Conservation (phyloP, 257 asterid genomes). For the Leptodermis oblonga region DNA sequence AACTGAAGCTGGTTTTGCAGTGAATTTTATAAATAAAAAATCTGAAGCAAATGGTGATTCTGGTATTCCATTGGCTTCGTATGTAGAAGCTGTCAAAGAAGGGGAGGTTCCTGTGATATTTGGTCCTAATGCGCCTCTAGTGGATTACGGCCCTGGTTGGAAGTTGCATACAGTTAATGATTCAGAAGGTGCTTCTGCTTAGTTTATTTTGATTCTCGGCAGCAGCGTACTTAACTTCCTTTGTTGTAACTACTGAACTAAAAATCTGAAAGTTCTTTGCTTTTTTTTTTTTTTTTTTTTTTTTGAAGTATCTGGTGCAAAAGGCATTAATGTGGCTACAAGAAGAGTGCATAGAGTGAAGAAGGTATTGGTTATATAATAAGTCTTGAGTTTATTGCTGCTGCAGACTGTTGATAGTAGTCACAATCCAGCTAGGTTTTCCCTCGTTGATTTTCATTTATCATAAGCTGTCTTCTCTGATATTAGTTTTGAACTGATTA, state of each 20-base stretch:
- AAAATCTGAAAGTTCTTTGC: neutral
- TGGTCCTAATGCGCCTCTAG: conserved; percentile 70
- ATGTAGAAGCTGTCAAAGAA: conserved; percentile 79
- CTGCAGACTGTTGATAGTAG: neutral
- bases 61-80: conserved; percentile 37
- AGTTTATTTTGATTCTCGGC: neutral
- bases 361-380: conserved; percentile 14
- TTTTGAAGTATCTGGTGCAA: neutral
- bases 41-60: conserved; percentile 18
- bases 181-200: conserved; percentile 30
- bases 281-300: no score
- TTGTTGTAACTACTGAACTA: neutral
- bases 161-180: conserved; percentile 58
- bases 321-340: neutral
- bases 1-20: conserved; percentile 71
- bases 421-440: neutral
- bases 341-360: conserved; percentile 3
- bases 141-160: conserved; percentile 68
- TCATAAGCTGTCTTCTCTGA: neutral
- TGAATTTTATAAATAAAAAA: conserved; percentile 60
- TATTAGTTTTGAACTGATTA: neutral
- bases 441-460: neutral
- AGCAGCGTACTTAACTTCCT: neutral
- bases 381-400: no score
- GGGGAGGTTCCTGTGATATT: conserved; percentile 74